phyloP scores from a whole-genome alignment of 768 basidiomycete genomes.

The Strobilomyces echinocephalus region DNA sequence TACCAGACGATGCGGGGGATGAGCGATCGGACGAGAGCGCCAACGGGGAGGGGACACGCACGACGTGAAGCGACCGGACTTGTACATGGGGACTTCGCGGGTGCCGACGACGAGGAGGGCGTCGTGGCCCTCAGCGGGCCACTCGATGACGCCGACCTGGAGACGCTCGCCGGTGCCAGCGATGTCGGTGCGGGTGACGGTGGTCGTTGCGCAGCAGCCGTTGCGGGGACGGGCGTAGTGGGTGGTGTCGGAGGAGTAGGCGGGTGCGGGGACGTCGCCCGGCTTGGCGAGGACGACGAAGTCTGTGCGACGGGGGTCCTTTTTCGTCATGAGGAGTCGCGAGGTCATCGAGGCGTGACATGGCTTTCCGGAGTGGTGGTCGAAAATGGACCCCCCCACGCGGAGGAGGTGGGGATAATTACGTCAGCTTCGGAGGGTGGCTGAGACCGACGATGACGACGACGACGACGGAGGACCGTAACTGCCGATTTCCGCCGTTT shows the following conservation, averaged over 20 bases:
- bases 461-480: neutral
- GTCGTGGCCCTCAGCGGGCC: slow-evolving; percentile 14
- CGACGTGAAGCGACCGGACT: slow-evolving; percentile 21
- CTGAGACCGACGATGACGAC: neutral
- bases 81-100: slow-evolving; percentile 22
- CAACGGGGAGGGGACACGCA: neutral
- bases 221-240: slow-evolving; percentile 1
- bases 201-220: slow-evolving; percentile 19
- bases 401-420: no score
- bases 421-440: no score
- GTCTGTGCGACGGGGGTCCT: slow-evolving; percentile 24
- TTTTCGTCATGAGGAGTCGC: slow-evolving; percentile 18
- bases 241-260: slow-evolving; percentile 20
- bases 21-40: neutral
- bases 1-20: neutral
- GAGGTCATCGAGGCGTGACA: slow-evolving; percentile 14
- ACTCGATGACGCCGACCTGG: slow-evolving; percentile 30
- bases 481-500: slow-evolving; percentile 43
- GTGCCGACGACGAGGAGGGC: slow-evolving; percentile 24
- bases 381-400: no score
- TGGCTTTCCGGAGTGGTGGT: no score
- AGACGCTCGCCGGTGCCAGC: slow-evolving; percentile 12
- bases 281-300: slow-evolving; percentile 13
- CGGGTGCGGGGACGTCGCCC: neutral
- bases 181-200: slow-evolving; percentile 19